A percentile compares a stretch with the other conserved stretches of the same genome.
Conservation (phyloP, 352 stramenopile genomes). For the Phytophthora lateralis region DNA sequence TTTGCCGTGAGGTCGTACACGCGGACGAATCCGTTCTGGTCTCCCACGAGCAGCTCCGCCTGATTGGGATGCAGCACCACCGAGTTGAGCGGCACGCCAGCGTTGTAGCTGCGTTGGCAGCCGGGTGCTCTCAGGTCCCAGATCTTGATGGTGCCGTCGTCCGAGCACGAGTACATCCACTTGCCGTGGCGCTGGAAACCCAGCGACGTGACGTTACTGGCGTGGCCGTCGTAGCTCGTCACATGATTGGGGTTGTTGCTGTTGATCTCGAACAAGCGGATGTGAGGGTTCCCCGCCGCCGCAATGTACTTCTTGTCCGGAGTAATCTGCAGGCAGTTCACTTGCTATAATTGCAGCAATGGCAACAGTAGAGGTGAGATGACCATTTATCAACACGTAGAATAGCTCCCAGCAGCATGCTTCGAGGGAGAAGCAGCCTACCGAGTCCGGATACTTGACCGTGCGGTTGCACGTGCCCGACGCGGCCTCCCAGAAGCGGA, state of each 20-base stretch:
- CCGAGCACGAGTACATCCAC: constrained; percentile 97
- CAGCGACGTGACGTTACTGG: constrained; percentile 95
- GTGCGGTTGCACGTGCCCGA: constrained; percentile 95
- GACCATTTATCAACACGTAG: constrained; percentile 3
- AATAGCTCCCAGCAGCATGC: not conserved
- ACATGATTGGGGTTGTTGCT: constrained; percentile 96
- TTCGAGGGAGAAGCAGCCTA: constrained; percentile 31
- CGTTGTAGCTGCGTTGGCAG: constrained; percentile 90
- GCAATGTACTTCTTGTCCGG: constrained; percentile 97
- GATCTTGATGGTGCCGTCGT: constrained; percentile 96
- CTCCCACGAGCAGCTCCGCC: constrained; percentile 76
- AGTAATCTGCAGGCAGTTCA: constrained; percentile 97
- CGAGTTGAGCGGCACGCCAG: constrained; percentile 92
- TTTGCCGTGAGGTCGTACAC: constrained; percentile 92
- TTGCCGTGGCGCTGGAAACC: constrained; percentile 97
- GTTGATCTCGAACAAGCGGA: constrained; percentile 98
- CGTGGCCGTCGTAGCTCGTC: constrained; percentile 96
- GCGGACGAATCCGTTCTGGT: constrained; percentile 94
- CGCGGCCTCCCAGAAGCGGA: constrained; percentile 98
- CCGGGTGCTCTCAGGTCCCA: constrained; percentile 92
- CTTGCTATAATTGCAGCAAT: constrained; percentile 61
- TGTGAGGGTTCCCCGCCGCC: constrained; percentile 97
- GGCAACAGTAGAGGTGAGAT: constrained; percentile 6
- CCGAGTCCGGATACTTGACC: constrained; percentile 95
- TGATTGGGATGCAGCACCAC: constrained; percentile 97